Base-by-base conservation (phyloP, 2,329 filamentous ascomycete genomes). In the Purpureocillium lavendulum region DNA sequence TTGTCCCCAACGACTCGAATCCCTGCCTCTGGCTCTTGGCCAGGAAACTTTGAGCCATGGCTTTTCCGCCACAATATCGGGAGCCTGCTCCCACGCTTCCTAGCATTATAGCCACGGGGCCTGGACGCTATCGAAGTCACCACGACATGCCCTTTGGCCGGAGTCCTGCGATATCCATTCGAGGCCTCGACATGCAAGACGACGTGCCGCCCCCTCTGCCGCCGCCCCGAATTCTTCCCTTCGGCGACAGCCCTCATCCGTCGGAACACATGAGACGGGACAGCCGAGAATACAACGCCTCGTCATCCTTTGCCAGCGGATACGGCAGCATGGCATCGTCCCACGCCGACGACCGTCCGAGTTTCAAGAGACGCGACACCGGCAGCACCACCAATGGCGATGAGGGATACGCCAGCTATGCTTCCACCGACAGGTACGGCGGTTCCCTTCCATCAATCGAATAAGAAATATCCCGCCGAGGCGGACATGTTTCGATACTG, bases 401-500 rank as follows among this genome's bases (percentile, higher is more conserved):
- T 33, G 66, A 70, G 45, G 66, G 66, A 5, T 69, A 69, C 44
- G 55, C 62, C 13, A 69, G 65, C 47, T 60, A 63, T 41, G 60
- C 61, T 9, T 65, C 63, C 11, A 61, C 55, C 32, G 59, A 61
- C 39, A 61, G 60, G 61, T 64, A 55, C 35, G 52, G 30, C 11
- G 21, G 28, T 31, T 29, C 32, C 38, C 28, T 17, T 35, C 12
- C 12, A 13, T 30, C 4, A 12, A 30, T 14, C 6, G n/a, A 12
- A 13, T 12, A 7, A 7, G 26, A 12, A 29, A 29, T 7, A 7
- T 14, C 16, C 21, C 6, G 16, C 30, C 26, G 35, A 28, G 12
- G 30, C 16, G 24, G 16, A 26, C 6, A 43, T 11, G 10, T 26
- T 12, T 32, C 15, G 16, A 28, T 13, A 26, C 42, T 42, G 21